Evolutionary conservation across 2,329 filamentous ascomycete species (phyloP).

Genomic region (Ceratocystis cubensis): DNA sequence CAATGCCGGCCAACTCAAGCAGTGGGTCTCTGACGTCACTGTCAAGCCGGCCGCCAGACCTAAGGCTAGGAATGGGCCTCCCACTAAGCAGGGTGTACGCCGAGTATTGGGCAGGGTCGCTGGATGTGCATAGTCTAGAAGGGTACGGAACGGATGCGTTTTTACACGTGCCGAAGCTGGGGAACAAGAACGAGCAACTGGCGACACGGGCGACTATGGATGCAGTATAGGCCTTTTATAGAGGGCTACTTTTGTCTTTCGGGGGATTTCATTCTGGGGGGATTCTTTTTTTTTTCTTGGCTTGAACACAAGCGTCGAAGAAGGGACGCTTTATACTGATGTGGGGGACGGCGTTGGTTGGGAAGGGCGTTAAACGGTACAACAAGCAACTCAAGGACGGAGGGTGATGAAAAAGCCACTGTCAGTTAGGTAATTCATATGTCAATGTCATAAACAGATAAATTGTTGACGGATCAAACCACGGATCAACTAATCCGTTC

Average conservation of each 20-base stretch:
- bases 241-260: background rate
- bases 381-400: background rate
- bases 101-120: constrained; percentile 91
- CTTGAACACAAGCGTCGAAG: too few species aligned
- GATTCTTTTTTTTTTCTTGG: background rate
- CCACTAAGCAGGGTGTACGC: constrained; percentile 91
- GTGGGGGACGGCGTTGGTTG: background rate
- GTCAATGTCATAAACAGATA: background rate
- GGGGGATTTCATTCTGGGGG: background rate
- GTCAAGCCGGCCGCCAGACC: constrained; percentile 69
- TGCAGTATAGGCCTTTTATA: constrained; percentile 41
- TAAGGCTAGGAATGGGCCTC: constrained; percentile 82
- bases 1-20: constrained; percentile 22
- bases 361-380: background rate
- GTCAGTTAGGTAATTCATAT: background rate
- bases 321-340: too few species aligned
- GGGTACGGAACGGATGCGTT: constrained; percentile 96
- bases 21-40: constrained; percentile 64
- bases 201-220: constrained; percentile 66
- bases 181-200: constrained; percentile 95
- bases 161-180: constrained; percentile 86
- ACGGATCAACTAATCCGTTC: background rate
- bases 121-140: constrained; percentile 84
- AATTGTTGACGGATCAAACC: background rate
- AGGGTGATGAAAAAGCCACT: background rate